Evolutionary conservation across 2,329 filamentous ascomycete genomes (phyloP), one percentile per base, ranked within the genome.

Genomic region (Xylariales sp.): DNA sequence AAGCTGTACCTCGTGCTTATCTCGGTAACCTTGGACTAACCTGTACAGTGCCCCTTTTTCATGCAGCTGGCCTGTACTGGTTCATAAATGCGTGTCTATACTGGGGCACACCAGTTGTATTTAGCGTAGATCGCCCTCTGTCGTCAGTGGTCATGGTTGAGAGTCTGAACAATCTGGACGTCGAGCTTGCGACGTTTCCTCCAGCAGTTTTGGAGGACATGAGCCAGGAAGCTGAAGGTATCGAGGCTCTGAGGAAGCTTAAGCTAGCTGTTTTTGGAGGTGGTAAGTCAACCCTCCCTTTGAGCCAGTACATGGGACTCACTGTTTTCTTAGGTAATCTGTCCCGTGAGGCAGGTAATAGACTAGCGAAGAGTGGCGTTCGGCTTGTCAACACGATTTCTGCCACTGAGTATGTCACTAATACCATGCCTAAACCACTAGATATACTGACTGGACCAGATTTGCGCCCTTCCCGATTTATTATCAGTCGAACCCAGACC

Each of bases 201-300:
- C 69, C 69, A 0, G 59, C 64, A 0, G 57, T 71, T 14, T 42
- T 74, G 1, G 69, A 71, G 36, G 68, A 73, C 3, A 57, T 74
- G 51, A 63, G 60, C 37, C 53, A 63, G 24, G 54, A 46, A 8
- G 51, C 60, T 0, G 51, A 61, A 2, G 52, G 58, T 3, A 44
- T 64, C 3, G 48, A 54, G 3, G 41, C 51, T 0, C 50, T 74
- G 7, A 43, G 42, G 9, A 63, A 60, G 32, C 37, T 71, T 2
- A 52, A 61, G 0, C 50, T 50, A 5, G 60, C 68, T 1, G 42
- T 33, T 4, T 67, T 64, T 44, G 65, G 61, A 12, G 68, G 68
- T 29, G 68, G 67, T 63, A 27, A 42, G 59, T 54, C 5, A 14
- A 5, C 5, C 20, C 2, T 10, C 38, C 11, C 31, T 15, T n/a